These are phyloP conservation scores for Phytophthora fragariaefolia DNA, from an alignment of 352 stramenopile genomes.

Conservation along the genomic window DNA sequence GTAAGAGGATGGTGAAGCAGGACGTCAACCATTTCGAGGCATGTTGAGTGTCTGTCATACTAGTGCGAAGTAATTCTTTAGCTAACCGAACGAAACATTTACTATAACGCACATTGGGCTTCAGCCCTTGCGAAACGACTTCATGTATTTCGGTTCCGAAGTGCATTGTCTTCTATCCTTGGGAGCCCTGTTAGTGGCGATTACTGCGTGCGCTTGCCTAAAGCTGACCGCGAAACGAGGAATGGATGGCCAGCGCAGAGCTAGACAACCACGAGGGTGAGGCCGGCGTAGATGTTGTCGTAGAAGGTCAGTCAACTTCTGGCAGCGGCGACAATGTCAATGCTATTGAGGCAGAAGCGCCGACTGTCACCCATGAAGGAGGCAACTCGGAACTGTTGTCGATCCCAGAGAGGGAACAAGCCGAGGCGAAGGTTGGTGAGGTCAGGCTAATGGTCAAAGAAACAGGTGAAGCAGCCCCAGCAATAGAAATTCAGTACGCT, in stretches of 20 bases:
- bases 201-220: background rate
- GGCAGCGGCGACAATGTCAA: background rate
- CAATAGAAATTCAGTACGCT: background rate
- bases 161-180: slow-evolving; percentile 6
- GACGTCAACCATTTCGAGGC: slow-evolving; percentile 1
- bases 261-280: slow-evolving; percentile 16
- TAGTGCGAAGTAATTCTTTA: slow-evolving; percentile 21
- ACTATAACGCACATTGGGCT: background rate
- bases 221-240: slow-evolving; percentile 9
- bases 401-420: background rate
- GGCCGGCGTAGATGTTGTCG: background rate
- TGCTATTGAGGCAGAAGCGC: background rate
- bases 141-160: slow-evolving; percentile 20
- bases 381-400: background rate
- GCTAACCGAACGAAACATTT: slow-evolving; percentile 14
- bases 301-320: background rate
- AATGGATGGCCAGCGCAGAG: slow-evolving; percentile 34
- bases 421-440: background rate
- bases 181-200: background rate
- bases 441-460: background rate
- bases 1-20: slow-evolving; percentile 10
- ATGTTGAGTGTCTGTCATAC: slow-evolving; percentile 19
- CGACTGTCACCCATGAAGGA: background rate
- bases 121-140: slow-evolving; percentile 21
- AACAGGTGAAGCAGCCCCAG: background rate